These are phyloP conservation scores for Russula abietina DNA, from an alignment of 768 basidiomycete species.

Conservation along the genomic window DNA sequence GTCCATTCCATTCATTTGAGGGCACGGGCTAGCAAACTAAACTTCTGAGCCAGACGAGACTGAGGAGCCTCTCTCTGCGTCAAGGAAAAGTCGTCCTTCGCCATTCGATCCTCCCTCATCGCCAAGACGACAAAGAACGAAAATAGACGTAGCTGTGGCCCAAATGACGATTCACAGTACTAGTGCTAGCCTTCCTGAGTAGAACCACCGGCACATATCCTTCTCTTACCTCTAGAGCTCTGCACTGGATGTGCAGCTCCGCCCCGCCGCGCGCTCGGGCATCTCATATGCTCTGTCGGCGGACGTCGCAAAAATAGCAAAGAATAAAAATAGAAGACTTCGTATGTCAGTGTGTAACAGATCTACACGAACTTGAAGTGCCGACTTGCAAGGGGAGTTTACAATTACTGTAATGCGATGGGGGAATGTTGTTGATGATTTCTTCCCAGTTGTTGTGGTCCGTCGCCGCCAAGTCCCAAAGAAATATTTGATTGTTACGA, in stretches of 20 bases:
- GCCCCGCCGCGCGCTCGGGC: background rate
- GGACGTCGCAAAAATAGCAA: background rate
- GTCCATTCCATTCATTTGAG: background rate
- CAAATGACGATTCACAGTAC: background rate
- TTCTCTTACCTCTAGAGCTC: background rate
- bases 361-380: no score
- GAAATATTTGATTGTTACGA: background rate
- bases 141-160: background rate
- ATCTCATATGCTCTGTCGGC: background rate
- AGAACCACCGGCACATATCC: background rate
- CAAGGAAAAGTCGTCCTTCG: background rate
- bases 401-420: no score
- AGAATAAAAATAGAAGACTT: background rate
- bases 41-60: background rate
- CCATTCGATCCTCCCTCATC: background rate
- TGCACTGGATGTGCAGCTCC: background rate
- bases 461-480: background rate
- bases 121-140: background rate
- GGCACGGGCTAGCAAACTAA: background rate
- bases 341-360: no score
- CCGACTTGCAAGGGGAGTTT: no score
- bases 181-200: background rate
- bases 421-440: no score
- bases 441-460: no score
- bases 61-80: background rate